Conservation (phyloP, 345 rosid genomes). For the Lagerstroemia speciosa region DNA sequence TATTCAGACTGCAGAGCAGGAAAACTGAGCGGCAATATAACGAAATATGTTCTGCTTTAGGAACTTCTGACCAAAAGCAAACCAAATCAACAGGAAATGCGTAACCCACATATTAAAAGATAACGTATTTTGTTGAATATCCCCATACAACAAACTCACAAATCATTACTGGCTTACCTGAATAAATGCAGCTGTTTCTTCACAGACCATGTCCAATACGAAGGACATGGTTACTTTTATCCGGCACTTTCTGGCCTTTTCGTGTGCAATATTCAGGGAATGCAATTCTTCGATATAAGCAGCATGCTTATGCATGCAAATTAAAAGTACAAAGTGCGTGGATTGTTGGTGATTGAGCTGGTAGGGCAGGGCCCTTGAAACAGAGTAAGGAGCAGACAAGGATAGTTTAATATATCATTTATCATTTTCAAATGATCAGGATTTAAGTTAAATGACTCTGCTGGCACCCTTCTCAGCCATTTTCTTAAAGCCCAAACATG, state of each 20-base stretch:
- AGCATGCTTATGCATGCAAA: neutral
- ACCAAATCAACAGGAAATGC: neutral
- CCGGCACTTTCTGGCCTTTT: neutral
- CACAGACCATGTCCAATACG: too few relatives aligned
- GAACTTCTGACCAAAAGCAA: neutral
- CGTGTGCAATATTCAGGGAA: neutral
- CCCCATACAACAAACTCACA: neutral
- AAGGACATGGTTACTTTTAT: neutral
- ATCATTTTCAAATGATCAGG: neutral
- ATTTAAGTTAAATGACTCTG: neutral
- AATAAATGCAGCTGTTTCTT: neutral
- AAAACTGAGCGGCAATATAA: conserved; percentile 8
- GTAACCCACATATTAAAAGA: neutral
- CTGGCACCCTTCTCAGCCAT: neutral
- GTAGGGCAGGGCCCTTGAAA: neutral
- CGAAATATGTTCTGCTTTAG: neutral
- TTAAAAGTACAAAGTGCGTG: neutral
- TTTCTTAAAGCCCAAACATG: too few relatives aligned
- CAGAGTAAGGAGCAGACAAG: neutral
- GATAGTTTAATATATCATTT: neutral
- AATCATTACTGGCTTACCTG: neutral
- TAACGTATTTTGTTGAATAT: neutral
- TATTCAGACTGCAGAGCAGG: conserved; percentile 54
- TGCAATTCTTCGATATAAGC: neutral
- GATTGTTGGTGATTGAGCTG: neutral